Percentiles rank a stretch among this genome's conserved stretches.
These are phyloP conservation scores for Aphanomyces stellatus DNA, from an alignment of 352 stramenopile species.

Conservation along the genomic window DNA sequence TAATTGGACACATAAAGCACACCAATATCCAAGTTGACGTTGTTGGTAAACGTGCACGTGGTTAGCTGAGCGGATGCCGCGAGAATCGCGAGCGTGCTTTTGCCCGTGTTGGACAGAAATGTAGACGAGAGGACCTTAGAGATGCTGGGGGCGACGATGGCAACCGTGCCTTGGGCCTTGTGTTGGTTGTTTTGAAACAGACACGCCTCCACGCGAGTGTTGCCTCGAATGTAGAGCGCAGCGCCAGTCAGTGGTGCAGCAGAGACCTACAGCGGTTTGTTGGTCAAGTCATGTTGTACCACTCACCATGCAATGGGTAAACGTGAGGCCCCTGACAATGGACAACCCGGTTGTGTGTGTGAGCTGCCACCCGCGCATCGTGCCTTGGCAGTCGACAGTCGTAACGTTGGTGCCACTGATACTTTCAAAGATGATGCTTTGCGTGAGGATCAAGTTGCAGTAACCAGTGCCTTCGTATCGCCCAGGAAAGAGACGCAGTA, in stretches of 20 bases:
- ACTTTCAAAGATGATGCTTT: not conserved
- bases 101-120: not conserved
- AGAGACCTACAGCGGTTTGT: not conserved
- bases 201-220: not conserved
- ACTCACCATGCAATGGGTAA: not conserved
- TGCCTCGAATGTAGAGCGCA: not conserved
- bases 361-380: not conserved
- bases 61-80: not conserved
- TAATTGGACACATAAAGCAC: not conserved
- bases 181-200: not conserved
- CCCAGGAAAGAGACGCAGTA: slow-evolving; percentile 4
- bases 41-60: not conserved
- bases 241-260: not conserved
- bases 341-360: not conserved
- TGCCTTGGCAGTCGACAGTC: not conserved
- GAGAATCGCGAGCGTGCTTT: not conserved
- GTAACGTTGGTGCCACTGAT: not conserved
- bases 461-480: slow-evolving; percentile 19
- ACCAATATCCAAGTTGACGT: not conserved
- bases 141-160: slow-evolving; percentile 1
- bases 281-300: not conserved
- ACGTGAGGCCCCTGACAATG: slow-evolving; percentile 3
- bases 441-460: not conserved
- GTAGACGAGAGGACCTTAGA: not conserved
- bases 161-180: slow-evolving; percentile 1